Evolutionary conservation across 768 basidiomycete genomes (phyloP), one percentile per base, ranked within the genome.

Genomic region (Tylopilus felleus): DNA sequence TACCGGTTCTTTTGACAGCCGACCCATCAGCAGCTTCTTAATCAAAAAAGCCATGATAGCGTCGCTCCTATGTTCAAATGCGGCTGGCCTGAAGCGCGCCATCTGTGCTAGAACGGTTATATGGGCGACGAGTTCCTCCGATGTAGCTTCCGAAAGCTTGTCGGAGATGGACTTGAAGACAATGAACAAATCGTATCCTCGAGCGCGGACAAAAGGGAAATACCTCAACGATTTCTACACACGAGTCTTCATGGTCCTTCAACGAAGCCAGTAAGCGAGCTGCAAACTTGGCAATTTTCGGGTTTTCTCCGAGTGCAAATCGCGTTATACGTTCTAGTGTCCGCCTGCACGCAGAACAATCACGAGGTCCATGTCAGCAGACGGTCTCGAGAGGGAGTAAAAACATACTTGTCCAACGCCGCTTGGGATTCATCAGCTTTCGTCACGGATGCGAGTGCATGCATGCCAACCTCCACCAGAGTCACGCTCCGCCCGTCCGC

Each of bases 211-310:
- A n/a, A 54, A 25, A 10, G 13, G 23, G 43, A 1, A 67, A 7
- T 58, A 93, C 94, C 60, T 89, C 82, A 28, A 93, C 75, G 10
- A 91, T 74, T 10, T 80, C 71, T 1, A 68, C 64, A 57, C 85
- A 84, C 1, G 75, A 57, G 2, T 79, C 73, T 8, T 77, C 76
- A 14, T 79, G 74, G 42, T 82, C 76, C 60, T 80, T 81, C 36
- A 77, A 77, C 49, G 78, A 79, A 1, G 85, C 81, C 21, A 96
- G 64, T 31, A 90, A 75, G 21, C 93, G 81, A 3, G 90, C 83
- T 1, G 93, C 89, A 67, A 91, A 95, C 68, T 98, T 98, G 19
- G 92, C 88, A 57, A 86, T 83, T 21, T 81, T 78, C 23, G 76
- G 73, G 49, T 87, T 80, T 5, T 80, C 77, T 23, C 81, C 81